These are phyloP conservation scores for Vitis labrusca DNA, from an alignment of 164 flowering plant genomes.

Conservation along the genomic window DNA sequence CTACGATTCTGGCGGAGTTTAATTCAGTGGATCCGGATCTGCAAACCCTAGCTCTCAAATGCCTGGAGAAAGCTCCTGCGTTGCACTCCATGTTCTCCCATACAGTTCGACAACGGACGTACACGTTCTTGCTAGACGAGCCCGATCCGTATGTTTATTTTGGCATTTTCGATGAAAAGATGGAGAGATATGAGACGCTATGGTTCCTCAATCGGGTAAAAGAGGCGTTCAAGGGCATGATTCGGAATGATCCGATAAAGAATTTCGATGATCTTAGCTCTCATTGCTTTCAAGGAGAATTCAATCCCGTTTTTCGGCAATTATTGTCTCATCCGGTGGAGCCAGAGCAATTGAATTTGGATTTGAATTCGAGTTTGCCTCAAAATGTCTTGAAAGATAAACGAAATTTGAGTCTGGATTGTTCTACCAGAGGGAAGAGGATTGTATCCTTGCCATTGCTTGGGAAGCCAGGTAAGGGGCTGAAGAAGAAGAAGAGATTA, in stretches of 20 bases:
- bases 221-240: constrained; percentile 22
- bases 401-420: constrained; percentile 16
- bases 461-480: constrained; percentile 18
- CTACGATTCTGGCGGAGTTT: constrained; percentile 51
- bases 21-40: constrained; percentile 34
- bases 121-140: constrained; percentile 45
- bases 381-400: background rate
- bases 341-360: constrained; percentile 15
- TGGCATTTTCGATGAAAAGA: constrained; percentile 36
- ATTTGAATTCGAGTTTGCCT: background rate
- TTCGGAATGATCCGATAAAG: background rate
- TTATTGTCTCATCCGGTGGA: constrained; percentile 11
- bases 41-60: constrained; percentile 38
- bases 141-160: constrained; percentile 36
- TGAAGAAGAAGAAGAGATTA: constrained; percentile 48
- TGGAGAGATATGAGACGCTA: constrained; percentile 30
- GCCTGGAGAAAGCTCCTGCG: constrained; percentile 47
- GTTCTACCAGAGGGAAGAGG: constrained; percentile 10
- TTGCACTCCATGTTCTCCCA: constrained; percentile 51
- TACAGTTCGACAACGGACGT: constrained; percentile 32
- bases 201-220: constrained; percentile 42
- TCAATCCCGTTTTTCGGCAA: constrained; percentile 29
- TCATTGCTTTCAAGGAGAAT: constrained; percentile 40
- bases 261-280: constrained; percentile 13
- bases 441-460: constrained; percentile 22